Evolutionary conservation across 2,329 filamentous ascomycete genomes (phyloP).

Genomic region (Curvularia spicifera): DNA sequence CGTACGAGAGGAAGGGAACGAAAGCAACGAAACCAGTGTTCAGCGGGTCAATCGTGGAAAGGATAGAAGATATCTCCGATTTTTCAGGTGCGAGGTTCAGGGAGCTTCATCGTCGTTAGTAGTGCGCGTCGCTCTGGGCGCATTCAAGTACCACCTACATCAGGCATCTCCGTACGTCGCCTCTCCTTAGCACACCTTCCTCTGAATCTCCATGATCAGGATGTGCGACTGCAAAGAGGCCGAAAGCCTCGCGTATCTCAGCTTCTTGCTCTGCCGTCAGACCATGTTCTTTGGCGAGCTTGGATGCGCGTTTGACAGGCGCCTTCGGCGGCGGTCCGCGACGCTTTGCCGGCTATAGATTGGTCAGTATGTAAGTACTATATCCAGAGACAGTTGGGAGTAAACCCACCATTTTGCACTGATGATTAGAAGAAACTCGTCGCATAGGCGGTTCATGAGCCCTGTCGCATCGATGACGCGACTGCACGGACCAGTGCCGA

Average conservation of each 20-base stretch:
- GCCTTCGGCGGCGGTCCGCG: constrained; percentile 32
- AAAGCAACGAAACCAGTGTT: constrained; percentile 78
- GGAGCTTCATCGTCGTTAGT: constrained; percentile 62
- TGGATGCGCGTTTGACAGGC: constrained; percentile 68
- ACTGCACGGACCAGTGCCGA: constrained; percentile 16
- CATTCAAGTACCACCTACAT: constrained; percentile 53
- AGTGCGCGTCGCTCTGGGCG: background rate
- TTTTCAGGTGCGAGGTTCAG: constrained; percentile 73
- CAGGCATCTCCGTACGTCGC: constrained; percentile 57
- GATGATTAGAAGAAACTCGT: background rate
- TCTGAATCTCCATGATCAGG: constrained; percentile 72
- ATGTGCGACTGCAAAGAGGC: constrained; percentile 67
- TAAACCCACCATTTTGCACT: constrained; percentile 27
- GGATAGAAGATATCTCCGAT: constrained; percentile 75
- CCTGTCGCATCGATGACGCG: constrained; percentile 29
- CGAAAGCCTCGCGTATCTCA: constrained; percentile 90
- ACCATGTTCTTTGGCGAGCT: constrained; percentile 90
- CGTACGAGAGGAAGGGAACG: constrained; percentile 82
- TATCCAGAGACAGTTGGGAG: background rate
- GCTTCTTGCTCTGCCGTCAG: constrained; percentile 82
- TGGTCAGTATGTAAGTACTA: constrained; percentile 1
- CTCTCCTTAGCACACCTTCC: constrained; percentile 51
- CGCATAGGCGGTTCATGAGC: constrained; percentile 2
- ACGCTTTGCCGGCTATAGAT: constrained; percentile 40
- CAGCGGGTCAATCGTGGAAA: constrained; percentile 83